Percentiles rank a stretch among this genome's conserved stretches.
These are phyloP conservation scores for Aeschynomene evenia DNA, from an alignment of 306 rosid genomes.

Conservation along the genomic window DNA sequence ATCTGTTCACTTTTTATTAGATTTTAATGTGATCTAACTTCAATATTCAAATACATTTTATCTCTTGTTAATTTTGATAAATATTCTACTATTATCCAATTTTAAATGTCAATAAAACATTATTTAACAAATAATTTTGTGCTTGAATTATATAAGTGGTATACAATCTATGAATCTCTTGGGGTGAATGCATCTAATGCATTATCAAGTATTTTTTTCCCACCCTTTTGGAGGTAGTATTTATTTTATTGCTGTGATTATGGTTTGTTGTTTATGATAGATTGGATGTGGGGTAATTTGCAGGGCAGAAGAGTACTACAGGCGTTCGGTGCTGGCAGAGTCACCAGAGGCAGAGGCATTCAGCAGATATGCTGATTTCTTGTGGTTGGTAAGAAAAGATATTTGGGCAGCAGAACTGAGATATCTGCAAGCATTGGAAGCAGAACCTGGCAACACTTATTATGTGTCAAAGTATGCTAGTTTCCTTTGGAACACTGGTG, in stretches of 20 bases:
- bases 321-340: constrained; percentile 43
- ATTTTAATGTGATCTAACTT: too few species aligned
- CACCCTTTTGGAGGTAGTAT: not conserved
- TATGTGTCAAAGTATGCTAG: constrained; percentile 59
- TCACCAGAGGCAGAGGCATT: constrained; percentile 60
- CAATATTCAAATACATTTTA: too few species aligned
- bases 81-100: too few species aligned
- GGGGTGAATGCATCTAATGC: too few species aligned
- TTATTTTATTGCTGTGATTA: not conserved
- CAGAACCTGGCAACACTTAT: constrained; percentile 49
- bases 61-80: too few species aligned
- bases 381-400: constrained; percentile 61
- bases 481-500: constrained; percentile 74
- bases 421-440: constrained; percentile 63
- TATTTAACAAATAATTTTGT: too few species aligned
- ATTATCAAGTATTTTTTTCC: not conserved
- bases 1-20: too few species aligned
- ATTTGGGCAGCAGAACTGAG: constrained; percentile 65
- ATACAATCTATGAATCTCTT: too few species aligned
- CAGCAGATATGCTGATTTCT: constrained; percentile 65
- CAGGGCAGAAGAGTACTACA: constrained; percentile 85
- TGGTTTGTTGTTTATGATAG: not conserved
- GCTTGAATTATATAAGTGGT: too few species aligned
- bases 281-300: constrained; percentile 15
- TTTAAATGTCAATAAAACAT: too few species aligned